Evolutionary conservation across 768 basidiomycete genomes (phyloP).

Genomic region (Inosperma sp.): DNA sequence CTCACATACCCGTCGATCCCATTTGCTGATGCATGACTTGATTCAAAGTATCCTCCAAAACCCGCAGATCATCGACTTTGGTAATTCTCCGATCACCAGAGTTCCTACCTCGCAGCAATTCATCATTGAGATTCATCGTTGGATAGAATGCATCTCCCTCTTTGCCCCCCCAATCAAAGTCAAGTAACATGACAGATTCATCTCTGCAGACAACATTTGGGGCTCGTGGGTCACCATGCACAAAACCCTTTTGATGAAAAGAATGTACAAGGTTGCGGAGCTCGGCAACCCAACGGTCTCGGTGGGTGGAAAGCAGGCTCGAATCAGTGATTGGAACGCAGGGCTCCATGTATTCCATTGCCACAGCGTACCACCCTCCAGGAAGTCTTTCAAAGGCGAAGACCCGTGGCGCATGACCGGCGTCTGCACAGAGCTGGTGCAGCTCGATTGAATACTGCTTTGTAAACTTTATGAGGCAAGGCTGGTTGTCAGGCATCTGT

Average conservation of each 20-base stretch:
- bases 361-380: background rate
- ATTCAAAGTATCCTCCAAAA: too few relatives aligned
- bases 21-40: constrained; percentile 5
- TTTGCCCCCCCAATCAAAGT: constrained; percentile 7
- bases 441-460: constrained; percentile 6
- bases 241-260: constrained; percentile 1
- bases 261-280: too few relatives aligned
- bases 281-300: background rate
- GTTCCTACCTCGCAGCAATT: too few relatives aligned
- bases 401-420: constrained; percentile 23
- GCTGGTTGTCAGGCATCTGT: background rate
- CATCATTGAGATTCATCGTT: too few relatives aligned
- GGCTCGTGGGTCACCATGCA: too few relatives aligned
- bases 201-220: background rate
- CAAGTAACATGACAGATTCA: constrained; percentile 1
- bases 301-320: background rate
- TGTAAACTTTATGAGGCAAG: constrained; percentile 5
- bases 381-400: constrained; percentile 17
- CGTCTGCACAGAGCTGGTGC: constrained; percentile 14
- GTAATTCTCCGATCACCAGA: too few relatives aligned
- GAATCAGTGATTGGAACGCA: background rate
- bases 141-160: too few relatives aligned
- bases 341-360: background rate
- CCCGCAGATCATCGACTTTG: too few relatives aligned
- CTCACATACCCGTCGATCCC: background rate